Evolutionary conservation across 768 basidiomycete genomes (phyloP), one percentile per base, ranked within the genome.

Genomic region (Crepidotus variabilis): DNA sequence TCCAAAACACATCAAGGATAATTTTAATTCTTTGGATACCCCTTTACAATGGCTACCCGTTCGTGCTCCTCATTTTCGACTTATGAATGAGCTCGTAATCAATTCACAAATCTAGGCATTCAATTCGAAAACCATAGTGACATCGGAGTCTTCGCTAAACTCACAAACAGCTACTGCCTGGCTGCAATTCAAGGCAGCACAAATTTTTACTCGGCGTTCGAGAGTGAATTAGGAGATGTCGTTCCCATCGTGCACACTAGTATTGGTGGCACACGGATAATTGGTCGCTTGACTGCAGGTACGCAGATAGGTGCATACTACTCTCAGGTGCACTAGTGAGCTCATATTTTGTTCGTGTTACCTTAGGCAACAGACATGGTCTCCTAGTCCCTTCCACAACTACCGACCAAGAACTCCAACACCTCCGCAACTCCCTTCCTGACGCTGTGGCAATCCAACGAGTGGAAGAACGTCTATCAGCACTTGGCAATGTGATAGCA

Each of bases 151-250:
- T 99, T 98, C 75, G 79, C 94, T 66, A 97, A 97, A 75, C 82
- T 98, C 67, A 98, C 96, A 67, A 98, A 99, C 80, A 91, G 87
- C 68, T 99, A 97, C 82, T 98, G 96, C 75, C 86, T 99, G 49
- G 85, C 84, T 65, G 93, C 94, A 60, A 84, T 98, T 68, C 89
- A 94, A 71, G 90, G 95, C 72, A 90, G 93, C 74, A 87, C 94
- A 61, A 98, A 98, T 76, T 99, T 99, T 67, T 96, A 95, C 80
- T 97, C 94, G 22, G 89, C 93, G 14, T 98, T 98, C 71, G 95
- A 99, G 80, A 84, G 87, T 61, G 95, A 98, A 57, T 67, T 72
- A 22, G 85, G 85, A 56, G 96, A 96, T 67, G 87, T 97, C 56
- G 81, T 98, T 67, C 96, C 96, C 57, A 91, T 98, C 75, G 90